These are phyloP conservation scores for Ogataea pini DNA, from an alignment of 805 yeast species.

Conservation along the genomic window DNA sequence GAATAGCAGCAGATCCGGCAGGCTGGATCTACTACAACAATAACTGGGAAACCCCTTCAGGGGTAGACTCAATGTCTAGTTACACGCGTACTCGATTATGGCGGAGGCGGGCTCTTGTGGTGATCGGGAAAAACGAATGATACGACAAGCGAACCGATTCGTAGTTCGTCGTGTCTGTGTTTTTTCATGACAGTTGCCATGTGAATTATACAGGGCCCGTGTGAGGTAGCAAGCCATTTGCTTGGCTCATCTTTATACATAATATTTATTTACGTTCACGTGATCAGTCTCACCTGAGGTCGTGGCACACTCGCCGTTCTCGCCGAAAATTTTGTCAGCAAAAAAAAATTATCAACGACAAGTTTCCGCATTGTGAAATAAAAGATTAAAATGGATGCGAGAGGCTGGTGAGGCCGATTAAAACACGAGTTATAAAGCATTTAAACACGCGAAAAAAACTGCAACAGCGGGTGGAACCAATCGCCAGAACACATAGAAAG, in stretches of 20 bases:
- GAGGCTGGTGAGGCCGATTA: conserved; percentile 5
- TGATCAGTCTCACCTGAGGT: conserved; percentile 2
- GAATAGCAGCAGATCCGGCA: conserved; percentile 33
- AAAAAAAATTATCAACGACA: conserved; percentile 7
- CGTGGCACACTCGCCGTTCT: conserved; percentile 4
- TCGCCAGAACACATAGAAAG: conserved; percentile 4
- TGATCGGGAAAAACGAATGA: background rate
- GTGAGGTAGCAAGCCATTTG: no score
- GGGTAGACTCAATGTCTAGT: conserved; percentile 46
- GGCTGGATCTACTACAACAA: conserved; percentile 61
- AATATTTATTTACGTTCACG: conserved; percentile 1
- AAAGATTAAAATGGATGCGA: conserved; percentile 6
- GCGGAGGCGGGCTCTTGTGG: conserved; percentile 46
- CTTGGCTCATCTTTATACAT: background rate
- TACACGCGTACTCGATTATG: conserved; percentile 56
- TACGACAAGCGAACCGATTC: no score
- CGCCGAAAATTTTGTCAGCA: conserved; percentile 2
- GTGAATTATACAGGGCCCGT: no score
- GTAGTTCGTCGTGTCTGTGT: no score
- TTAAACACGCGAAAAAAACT: background rate
- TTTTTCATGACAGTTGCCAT: no score
- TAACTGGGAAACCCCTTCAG: conserved; percentile 46
- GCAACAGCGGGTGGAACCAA: conserved; percentile 7
- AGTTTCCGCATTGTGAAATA: conserved; percentile 7
- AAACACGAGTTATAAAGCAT: background rate